These are phyloP conservation scores for Ramaria sp. DNA, from an alignment of 768 basidiomycete genomes.

Conservation along the genomic window DNA sequence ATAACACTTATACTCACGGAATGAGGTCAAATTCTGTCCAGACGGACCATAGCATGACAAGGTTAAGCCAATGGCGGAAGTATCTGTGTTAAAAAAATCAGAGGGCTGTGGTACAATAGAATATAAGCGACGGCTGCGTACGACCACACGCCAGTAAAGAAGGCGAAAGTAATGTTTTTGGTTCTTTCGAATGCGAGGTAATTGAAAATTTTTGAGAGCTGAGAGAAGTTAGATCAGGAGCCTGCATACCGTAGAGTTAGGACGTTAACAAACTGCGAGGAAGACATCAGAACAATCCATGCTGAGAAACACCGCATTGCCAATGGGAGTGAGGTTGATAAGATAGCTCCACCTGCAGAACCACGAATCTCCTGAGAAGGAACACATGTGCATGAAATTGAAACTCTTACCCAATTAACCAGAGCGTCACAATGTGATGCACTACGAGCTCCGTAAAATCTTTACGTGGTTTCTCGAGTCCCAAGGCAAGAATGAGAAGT, in stretches of 20 bases:
- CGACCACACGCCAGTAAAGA: constrained; percentile 75
- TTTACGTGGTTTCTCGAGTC: constrained; percentile 90
- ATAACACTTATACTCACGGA: constrained; percentile 43
- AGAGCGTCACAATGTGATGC: constrained; percentile 91
- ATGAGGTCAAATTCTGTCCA: constrained; percentile 67
- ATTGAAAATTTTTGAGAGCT: constrained; percentile 83
- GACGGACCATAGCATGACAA: constrained; percentile 79
- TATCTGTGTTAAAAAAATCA: constrained; percentile 41
- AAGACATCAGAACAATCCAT: constrained; percentile 95
- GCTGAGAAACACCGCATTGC: constrained; percentile 86
- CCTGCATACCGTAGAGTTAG: not conserved
- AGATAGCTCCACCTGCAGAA: constrained; percentile 69
- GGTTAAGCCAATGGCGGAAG: constrained; percentile 87
- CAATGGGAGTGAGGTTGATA: constrained; percentile 74
- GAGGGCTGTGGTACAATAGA: not conserved
- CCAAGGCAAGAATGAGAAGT: constrained; percentile 69
- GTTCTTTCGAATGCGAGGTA: constrained; percentile 64
- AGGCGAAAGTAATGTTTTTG: constrained; percentile 50
- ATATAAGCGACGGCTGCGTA: constrained; percentile 26
- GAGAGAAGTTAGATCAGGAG: not conserved
- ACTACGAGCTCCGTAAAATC: constrained; percentile 80
- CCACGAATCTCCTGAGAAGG: not conserved
- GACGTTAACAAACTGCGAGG: constrained; percentile 54
- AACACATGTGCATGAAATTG: not conserved
- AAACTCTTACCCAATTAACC: constrained; percentile 70